These are phyloP conservation scores for Talaromyces funiculosus DNA, from an alignment of 2,329 filamentous ascomycete genomes.

Conservation along the genomic window DNA sequence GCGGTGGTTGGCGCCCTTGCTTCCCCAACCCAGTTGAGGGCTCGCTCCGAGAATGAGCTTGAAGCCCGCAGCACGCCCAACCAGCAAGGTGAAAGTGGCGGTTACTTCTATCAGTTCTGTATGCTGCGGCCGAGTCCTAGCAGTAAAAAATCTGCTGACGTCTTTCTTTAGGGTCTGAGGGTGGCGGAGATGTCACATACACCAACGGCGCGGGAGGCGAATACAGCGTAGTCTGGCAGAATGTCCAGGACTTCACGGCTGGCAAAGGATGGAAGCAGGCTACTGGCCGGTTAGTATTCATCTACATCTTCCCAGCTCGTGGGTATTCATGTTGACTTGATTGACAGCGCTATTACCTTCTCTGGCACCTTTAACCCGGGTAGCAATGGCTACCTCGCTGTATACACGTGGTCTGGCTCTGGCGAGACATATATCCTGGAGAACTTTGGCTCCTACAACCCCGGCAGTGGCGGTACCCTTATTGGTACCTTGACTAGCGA, in stretches of 20 bases:
- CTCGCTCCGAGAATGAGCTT: neutral
- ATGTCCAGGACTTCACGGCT: neutral
- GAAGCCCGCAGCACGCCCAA: neutral
- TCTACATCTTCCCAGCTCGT: no score
- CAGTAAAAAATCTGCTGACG: no score
- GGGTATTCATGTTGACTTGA: no score
- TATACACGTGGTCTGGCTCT: neutral
- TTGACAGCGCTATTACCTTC: neutral
- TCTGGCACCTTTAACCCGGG: neutral
- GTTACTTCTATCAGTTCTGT: slow-evolving; percentile 2
- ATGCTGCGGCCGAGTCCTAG: no score
- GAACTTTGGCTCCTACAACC: neutral
- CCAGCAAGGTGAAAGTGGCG: neutral
- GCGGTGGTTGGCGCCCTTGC: neutral
- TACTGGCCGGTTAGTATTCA: no score
- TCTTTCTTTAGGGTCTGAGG: neutral
- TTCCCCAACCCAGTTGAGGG: no score
- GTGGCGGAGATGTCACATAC: neutral
- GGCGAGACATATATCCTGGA: slow-evolving; percentile 2
- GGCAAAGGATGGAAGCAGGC: neutral
- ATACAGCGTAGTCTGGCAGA: neutral
- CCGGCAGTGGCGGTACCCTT: neutral
- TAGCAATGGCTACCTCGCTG: neutral
- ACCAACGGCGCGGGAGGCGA: neutral
- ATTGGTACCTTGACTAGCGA: neutral